Conservation (phyloP, 345 rosid species). For the Rhodamnia rubescens region DNA sequence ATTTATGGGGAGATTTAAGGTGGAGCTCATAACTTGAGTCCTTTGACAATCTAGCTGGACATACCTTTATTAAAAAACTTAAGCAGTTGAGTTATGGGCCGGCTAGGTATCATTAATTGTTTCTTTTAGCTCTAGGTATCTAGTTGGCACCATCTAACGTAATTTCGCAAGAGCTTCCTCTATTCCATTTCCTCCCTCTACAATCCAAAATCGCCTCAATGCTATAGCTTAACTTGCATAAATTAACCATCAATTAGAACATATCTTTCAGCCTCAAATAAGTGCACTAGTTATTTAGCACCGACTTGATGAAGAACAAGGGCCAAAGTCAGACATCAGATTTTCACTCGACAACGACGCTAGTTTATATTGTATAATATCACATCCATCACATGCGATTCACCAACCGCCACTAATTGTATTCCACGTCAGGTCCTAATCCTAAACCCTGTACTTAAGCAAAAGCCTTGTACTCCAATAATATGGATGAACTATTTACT, state of each 20-base stretch:
- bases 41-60: background rate
- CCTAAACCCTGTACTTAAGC: background rate
- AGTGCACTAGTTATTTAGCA: background rate
- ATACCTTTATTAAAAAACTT: background rate
- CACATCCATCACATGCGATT: background rate
- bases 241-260: background rate
- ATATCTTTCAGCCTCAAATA: background rate
- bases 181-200: background rate
- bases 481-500: background rate
- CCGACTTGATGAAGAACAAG: background rate
- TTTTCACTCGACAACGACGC: background rate
- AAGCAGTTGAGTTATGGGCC: background rate
- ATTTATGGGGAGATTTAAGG: background rate
- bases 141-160: background rate
- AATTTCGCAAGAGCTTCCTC: background rate
- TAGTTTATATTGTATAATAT: background rate
- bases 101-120: background rate
- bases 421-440: background rate
- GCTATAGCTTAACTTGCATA: background rate
- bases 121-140: background rate
- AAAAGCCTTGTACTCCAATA: background rate
- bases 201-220: background rate
- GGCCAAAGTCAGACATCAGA: background rate
- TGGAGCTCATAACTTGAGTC: background rate
- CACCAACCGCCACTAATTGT: background rate